These are phyloP conservation scores for Pyrenochaeta sp. DNA, from an alignment of 2,329 filamentous ascomycete species.

Conservation along the genomic window DNA sequence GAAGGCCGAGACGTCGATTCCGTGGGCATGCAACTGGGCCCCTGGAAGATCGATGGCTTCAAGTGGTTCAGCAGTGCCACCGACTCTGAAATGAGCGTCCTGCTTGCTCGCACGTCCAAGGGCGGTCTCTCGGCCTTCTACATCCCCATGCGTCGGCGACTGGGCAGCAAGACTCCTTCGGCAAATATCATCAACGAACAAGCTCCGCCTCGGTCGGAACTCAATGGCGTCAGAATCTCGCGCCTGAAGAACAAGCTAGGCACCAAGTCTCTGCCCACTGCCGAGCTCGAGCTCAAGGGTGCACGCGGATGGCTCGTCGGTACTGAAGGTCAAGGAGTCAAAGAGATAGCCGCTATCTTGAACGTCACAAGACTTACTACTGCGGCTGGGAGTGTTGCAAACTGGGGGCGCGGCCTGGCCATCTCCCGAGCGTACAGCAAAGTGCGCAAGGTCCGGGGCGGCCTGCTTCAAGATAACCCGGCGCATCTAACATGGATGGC, in stretches of 20 bases:
- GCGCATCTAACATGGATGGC: conserved; percentile 68
- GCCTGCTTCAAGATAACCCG: conserved; percentile 59
- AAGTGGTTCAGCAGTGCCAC: conserved; percentile 76
- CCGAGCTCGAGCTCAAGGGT: conserved; percentile 66
- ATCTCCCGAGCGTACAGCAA: conserved; percentile 66
- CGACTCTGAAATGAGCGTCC: conserved; percentile 68
- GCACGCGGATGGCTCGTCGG: conserved; percentile 66
- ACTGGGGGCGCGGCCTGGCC: conserved; percentile 63
- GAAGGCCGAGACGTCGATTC: conserved; percentile 37
- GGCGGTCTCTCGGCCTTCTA: conserved; percentile 68
- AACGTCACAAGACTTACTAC: conserved; percentile 71
- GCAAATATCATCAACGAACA: conserved; percentile 17
- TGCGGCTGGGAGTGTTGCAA: conserved; percentile 60
- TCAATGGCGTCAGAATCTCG: conserved; percentile 73
- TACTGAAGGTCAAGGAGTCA: conserved; percentile 69
- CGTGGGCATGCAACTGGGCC: conserved; percentile 56
- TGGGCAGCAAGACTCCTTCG: conserved; percentile 9
- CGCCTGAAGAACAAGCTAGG: conserved; percentile 77
- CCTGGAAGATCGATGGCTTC: conserved; percentile 70
- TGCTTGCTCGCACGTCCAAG: conserved; percentile 67
- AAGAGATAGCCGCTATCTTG: conserved; percentile 72
- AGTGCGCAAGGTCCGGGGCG: conserved; percentile 61
- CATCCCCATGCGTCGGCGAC: conserved; percentile 64
- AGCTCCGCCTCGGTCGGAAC: conserved; percentile 46
- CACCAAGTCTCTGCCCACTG: conserved; percentile 73